Percentiles rank a stretch among this genome's conserved stretches.
Conservation (phyloP, 768 basidiomycete genomes). For the Mycena indigotica region DNA sequence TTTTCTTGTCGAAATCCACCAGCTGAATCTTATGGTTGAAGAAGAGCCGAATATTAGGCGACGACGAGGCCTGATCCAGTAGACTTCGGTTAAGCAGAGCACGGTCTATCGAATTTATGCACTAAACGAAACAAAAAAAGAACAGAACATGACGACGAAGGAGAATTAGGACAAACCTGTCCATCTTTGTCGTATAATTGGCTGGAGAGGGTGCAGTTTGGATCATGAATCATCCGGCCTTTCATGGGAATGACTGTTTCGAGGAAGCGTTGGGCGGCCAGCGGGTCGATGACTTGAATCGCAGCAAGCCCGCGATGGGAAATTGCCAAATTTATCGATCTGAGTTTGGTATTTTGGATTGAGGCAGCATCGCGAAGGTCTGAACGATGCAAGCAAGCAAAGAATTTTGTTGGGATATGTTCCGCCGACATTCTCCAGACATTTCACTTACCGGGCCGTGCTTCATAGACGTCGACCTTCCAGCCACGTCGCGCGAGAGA, state of each 20-base stretch:
- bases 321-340: constrained; percentile 96
- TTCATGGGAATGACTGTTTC: constrained; percentile 88
- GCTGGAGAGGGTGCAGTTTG: constrained; percentile 70
- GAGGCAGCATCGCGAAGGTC: constrained; percentile 77
- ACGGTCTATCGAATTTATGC: constrained; percentile 92
- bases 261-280: constrained; percentile 69
- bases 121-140: constrained; percentile 50
- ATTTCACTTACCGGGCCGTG: constrained; percentile 62
- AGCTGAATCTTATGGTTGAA: constrained; percentile 82
- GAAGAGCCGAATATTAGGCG: constrained; percentile 63
- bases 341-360: constrained; percentile 64
- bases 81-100: constrained; percentile 83
- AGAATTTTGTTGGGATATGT: constrained; percentile 20
- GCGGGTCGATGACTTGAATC: constrained; percentile 76
- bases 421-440: constrained; percentile 24
- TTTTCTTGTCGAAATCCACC: constrained; percentile 72
- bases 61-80: constrained; percentile 70
- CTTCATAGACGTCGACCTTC: constrained; percentile 78
- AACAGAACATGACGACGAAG: constrained; percentile 16
- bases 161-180: constrained; percentile 75
- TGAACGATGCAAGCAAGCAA: constrained; percentile 32
- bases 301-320: constrained; percentile 92
- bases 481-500: constrained; percentile 87
- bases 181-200: constrained; percentile 87
- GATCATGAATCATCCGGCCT: constrained; percentile 92